Evolutionary conservation across 371 early-diverging fungal genomes (phyloP), one percentile per base, ranked within the genome.

Genomic region (Apophysomyces ossiformis): DNA sequence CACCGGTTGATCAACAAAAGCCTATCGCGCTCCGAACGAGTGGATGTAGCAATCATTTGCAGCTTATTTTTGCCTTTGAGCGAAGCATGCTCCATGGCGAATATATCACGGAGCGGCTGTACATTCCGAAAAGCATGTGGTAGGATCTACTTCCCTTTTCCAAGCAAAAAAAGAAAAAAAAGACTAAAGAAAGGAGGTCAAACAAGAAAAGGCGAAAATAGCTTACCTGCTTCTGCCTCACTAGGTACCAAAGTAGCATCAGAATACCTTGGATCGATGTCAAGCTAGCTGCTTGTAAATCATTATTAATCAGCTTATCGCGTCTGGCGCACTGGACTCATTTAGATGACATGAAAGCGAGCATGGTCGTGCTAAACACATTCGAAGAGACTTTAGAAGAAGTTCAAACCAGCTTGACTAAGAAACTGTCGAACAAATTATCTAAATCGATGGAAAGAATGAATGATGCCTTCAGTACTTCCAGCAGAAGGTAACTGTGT

Each of bases 381-480:
- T 50, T 50, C 9, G 54, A 50, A 50, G 54, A 50, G 9, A 50
- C 54, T 21, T 11, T 50, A 26, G 54, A 50, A 50, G 54, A 50
- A 5, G 21, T 50, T 11, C 54, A 50, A 8, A 7, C 54, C 5
- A 50, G 21, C 21, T 50, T 50, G 21, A 21, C 18, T 21, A 50
- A 50, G 21, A 50, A 50, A 50, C 21, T 50, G 54, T 18, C 54
- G 9, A 50, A 50, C 54, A 50, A 50, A 50, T 11, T 50, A 5
- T 50, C 54, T 32, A 50, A 50, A 50, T 50, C 54, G 5, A 50
- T 50, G 54, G 54, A 41, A 41, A 8, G 41, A 41, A 41, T 41
- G 41, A 41, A 41, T 13, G 41, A 50, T 50, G 54, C 54, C 0
- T 50, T 50, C 5, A 50, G 9, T 21, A 50, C 54, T 5, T 21